Evolutionary conservation across 139 green algal genomes (phyloP).

Genomic region (Ostreobium quekettii): DNA sequence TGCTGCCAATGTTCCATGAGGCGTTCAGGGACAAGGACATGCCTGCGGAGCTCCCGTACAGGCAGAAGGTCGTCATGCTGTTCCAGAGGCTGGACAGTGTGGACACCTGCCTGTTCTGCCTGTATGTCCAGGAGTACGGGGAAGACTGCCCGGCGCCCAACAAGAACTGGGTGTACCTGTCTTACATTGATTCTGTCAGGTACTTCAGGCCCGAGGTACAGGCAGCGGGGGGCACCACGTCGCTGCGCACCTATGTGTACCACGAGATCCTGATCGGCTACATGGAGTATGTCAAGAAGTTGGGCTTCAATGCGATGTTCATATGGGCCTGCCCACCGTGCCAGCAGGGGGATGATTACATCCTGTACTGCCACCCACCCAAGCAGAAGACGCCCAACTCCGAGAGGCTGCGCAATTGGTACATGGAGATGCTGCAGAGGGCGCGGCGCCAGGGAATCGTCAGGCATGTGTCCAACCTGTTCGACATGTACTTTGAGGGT

Average conservation of each 20-base stretch:
- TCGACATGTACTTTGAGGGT: constrained; percentile 86
- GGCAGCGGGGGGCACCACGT: constrained; percentile 24
- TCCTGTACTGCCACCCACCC: constrained; percentile 96
- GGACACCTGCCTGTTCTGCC: constrained; percentile 89
- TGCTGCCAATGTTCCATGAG: constrained; percentile 68
- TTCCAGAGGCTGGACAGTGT: constrained; percentile 91
- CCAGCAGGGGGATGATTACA: constrained; percentile 96
- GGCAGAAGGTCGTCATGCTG: constrained; percentile 89
- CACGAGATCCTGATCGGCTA: constrained; percentile 94
- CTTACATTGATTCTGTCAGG: constrained; percentile 96
- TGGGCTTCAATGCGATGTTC: constrained; percentile 89
- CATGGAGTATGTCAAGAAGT: constrained; percentile 69
- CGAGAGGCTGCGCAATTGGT: constrained; percentile 87
- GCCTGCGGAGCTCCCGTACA: constrained; percentile 72
- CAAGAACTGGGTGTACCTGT: constrained; percentile 81
- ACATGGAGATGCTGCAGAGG: constrained; percentile 66
- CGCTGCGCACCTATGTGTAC: constrained; percentile 92
- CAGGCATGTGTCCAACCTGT: constrained; percentile 78
- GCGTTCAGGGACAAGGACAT: constrained; percentile 63
- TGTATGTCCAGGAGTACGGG: constrained; percentile 97
- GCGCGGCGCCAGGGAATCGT: constrained; percentile 64
- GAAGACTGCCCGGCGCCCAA: constrained; percentile 78
- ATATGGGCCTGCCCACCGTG: constrained; percentile 98
- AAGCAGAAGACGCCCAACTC: constrained; percentile 88
- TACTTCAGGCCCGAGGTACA: constrained; percentile 89